Evolutionary conservation across 2,329 filamentous ascomycete species (phyloP), one percentile per base, ranked within the genome.

Genomic region (Fusarium mundagurra): DNA sequence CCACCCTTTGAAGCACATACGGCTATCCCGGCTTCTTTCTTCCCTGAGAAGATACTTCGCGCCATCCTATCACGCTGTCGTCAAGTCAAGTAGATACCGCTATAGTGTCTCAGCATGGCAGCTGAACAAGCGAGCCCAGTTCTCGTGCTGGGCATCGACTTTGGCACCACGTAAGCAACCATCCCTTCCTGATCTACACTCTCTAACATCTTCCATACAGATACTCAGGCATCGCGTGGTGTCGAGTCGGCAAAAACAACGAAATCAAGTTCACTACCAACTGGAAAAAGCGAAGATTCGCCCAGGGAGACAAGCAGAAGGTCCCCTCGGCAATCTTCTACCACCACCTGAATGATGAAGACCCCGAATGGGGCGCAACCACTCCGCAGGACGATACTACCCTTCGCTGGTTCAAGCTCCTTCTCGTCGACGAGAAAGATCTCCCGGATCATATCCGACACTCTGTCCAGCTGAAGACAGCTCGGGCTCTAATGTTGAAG

Each of bases 331-430:
- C 73, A 0, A 76, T 85, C 3, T 67, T 70, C 0, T 83, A 80
- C 17, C 43, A 38, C 8, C 34, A 53, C 5, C 16, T 34, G 1
- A n/a, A 34, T 0, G 9, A 60, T 1, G 20, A 63, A 0, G 14
- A 69, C 6, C 41, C 48, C 0, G 48, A 36, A 2, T 85, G 84
- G 81, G 83, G 84, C 0, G 83, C 82, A 24, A 72, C 67, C 2
- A 77, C 83, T 2, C 76, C 80, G 0, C 9, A 79, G 8, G 61
- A 69, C 1, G 58, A 67, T 0, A 65, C 79, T 2, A 59, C 81
- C 0, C 13, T 85, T 1, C 71, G 77, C 3, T 86, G 84, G 84
- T 85, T 86, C 76, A 86, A 86, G 61, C 78, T 86, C 0, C 71
- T 85, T 3, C 76, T 87, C 0, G 41, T 86, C 3, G 80, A 85